Evolutionary conservation across 345 rosid genomes (phyloP), one percentile per base, ranked within the genome.

Genomic region (Cochlearia excelsa): DNA sequence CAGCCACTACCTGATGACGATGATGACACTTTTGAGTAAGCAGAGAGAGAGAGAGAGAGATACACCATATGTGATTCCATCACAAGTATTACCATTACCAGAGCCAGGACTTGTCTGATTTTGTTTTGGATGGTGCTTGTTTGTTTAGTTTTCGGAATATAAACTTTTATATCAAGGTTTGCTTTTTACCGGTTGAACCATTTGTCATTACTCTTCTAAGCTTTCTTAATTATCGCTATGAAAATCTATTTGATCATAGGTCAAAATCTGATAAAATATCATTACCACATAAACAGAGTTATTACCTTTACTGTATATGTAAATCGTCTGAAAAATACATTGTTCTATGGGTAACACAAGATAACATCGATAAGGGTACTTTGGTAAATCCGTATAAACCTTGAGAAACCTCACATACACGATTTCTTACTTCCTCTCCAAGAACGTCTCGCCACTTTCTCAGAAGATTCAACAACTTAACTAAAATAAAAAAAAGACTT

Each of bases 1-100:
- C 95, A 89, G 74, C 97, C 97, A 46, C 91, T 86, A 41, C 94
- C 94, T 0, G 96, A 88, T 26, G 96, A 88, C 8, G 87, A 82
- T 9, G 87, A 82, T 41, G 97, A 89, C 10, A 43, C 83, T 4
- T 84, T 89, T 6, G 97, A 89, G 51, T 89, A 16, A 16, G 23
- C 23, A 74, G 65, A 71, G 65, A 41, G 30, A 4, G 37, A 30
- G 42, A 16, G 23, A 16, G 23, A 52, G 30, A 51, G 38, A 51
- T 58, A 56, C 31, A 26, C 33, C 30, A 39, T 30, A 55, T 48
- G 63, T 49, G 51, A 39, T 31, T 27, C 54, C 10, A 16, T 16
- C 65, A 11, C 38, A 60, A 31, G 52, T 16, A 16, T 16, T 16
- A 16, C 23, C 30, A 28, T 29, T 39, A 49, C 49, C 57, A 8